Base-by-base conservation (phyloP, 208 protist genomes). In the Blastocrithidia nonstop region DNA sequence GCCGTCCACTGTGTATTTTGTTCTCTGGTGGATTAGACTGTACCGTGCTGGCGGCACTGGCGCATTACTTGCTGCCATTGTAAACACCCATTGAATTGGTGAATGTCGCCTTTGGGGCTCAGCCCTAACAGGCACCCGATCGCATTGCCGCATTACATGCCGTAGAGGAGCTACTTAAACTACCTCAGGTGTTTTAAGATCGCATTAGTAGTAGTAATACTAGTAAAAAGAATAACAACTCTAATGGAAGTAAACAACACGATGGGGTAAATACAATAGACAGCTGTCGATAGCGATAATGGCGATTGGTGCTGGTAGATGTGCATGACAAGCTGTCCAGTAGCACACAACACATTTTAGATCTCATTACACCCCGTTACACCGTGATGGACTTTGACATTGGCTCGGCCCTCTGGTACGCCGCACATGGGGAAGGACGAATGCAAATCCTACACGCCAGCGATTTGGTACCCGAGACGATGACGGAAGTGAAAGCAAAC, bases 381-480 rank as follows among this genome's bases (percentile, higher is more conserved):
- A 94, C 86, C 20, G 80, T 96, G 2, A 96, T 98, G 84, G 95
- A 98, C 52, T 48, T 96, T 20, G 96, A 95, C 64, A 96, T 98
- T 49, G 93, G 86, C 40, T 84, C 81, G 0, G 94, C 91, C 32
- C 63, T 98, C 6, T 98, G 92, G 91, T 77, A 95, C 60, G 92
- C 89, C 7, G 73, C 91, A 4, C 65, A 81, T 3, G 86, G 73
- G 4, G 55, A 57, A 7, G 86, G 86, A 2, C 73, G 78, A 29
- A 78, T 91, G 82, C 81, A 91, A 45, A 28, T 58, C 1, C 54
- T 91, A 13, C 37, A 21, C 22, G 39, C 45, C 16, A 57, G 48
- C 31, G 70, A 76, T 29, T 53, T 68, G 26, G 56, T 47, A n/a
- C n/a, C n/a, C 29, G n/a, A 16, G 8, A 3, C 29, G 29, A n/a